phyloP scores from a whole-genome alignment of 805 yeast species.

The Clavispora phyllophila region DNA sequence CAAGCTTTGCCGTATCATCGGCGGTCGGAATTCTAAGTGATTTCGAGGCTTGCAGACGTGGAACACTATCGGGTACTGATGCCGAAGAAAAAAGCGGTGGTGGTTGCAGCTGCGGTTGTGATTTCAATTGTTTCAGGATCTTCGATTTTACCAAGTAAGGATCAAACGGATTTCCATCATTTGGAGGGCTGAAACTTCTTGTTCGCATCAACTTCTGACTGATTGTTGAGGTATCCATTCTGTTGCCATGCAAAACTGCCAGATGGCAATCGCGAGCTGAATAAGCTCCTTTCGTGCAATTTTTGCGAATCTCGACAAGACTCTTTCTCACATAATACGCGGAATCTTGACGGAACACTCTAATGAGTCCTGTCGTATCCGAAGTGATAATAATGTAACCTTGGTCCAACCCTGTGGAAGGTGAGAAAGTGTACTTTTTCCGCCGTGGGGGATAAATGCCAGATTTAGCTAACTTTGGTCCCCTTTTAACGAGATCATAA shows the following conservation, averaged over 20 bases:
- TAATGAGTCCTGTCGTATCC: slow-evolving; percentile 65
- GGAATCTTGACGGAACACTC: slow-evolving; percentile 78
- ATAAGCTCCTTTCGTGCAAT: slow-evolving; percentile 1
- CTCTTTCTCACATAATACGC: slow-evolving; percentile 40
- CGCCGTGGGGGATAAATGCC: slow-evolving; percentile 1
- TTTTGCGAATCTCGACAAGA: slow-evolving; percentile 11
- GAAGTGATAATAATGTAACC: slow-evolving; percentile 67
- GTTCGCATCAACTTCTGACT: neutral
- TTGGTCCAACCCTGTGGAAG: slow-evolving; percentile 9
- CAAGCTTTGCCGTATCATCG: neutral
- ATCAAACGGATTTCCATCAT: neutral
- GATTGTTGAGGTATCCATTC: neutral
- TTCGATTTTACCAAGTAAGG: neutral
- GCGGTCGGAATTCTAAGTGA: neutral
- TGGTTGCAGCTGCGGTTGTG: neutral
- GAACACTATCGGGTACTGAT: neutral
- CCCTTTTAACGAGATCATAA: slow-evolving; percentile 49
- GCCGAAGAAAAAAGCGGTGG: neutral
- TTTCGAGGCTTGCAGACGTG: neutral
- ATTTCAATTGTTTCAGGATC: neutral
- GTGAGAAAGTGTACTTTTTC: neutral
- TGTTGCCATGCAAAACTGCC: neutral
- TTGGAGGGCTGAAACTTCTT: neutral
- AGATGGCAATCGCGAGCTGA: neutral
- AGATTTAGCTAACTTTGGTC: slow-evolving; percentile 7